These are phyloP conservation scores for Diaporthe vexans DNA, from an alignment of 2,329 filamentous ascomycete genomes.

Conservation along the genomic window DNA sequence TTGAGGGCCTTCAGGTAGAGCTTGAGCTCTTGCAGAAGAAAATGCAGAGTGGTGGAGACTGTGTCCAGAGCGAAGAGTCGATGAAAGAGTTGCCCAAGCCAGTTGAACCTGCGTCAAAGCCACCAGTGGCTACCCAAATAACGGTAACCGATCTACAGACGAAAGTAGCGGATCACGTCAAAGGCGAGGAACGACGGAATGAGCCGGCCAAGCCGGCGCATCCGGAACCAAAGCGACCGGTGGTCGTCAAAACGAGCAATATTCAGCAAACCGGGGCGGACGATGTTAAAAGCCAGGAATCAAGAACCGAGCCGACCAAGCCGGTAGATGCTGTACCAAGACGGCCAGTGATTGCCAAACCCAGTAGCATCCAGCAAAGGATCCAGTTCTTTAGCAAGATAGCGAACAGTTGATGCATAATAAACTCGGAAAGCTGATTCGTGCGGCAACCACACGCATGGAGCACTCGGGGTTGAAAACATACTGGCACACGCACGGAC, in stretches of 20 bases:
- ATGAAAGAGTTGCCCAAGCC: not conserved
- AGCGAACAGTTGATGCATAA: not conserved
- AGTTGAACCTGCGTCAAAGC: not conserved
- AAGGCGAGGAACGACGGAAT: not conserved
- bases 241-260: not conserved
- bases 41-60: not conserved
- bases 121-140: not conserved
- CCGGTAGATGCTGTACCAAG: not conserved
- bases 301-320: not conserved
- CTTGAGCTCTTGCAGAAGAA: slow-evolving; percentile 6
- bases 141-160: not conserved
- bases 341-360: not conserved
- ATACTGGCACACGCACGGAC: no score
- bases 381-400: slow-evolving; percentile 29
- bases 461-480: not conserved
- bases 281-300: not conserved
- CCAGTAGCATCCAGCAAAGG: slow-evolving; percentile 13
- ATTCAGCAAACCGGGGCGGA: not conserved
- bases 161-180: not conserved
- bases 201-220: not conserved
- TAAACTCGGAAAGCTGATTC: not conserved
- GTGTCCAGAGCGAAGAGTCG: not conserved
- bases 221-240: not conserved
- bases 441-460: no score
- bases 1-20: not conserved